These are phyloP conservation scores for Scalesia atractyloides DNA, from an alignment of 129 eudicot species.

Conservation along the genomic window DNA sequence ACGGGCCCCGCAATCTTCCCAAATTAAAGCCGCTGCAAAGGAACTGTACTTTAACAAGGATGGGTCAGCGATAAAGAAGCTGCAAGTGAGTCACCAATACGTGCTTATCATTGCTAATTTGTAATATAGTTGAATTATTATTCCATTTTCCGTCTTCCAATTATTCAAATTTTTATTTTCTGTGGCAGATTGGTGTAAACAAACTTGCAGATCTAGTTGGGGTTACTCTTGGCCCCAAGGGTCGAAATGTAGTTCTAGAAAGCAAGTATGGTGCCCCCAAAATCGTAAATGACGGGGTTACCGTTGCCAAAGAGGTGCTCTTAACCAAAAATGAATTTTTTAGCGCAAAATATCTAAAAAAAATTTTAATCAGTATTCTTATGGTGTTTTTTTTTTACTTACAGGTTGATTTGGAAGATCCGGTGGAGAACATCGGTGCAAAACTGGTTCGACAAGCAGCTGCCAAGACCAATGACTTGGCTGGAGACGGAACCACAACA, in stretches of 20 bases:
- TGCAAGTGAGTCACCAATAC: conserved; percentile 46
- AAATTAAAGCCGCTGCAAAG: conserved; percentile 65
- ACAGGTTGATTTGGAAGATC: conserved; percentile 32
- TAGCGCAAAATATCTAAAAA: neutral
- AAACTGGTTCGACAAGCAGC: conserved; percentile 93
- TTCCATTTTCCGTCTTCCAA: conserved; percentile 1
- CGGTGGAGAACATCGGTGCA: conserved; percentile 91
- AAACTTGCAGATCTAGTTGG: conserved; percentile 96
- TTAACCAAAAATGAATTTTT: neutral
- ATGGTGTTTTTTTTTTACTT: conserved; percentile 2
- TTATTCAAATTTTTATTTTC: neutral
- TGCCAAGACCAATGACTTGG: conserved; percentile 93
- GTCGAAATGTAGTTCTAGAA: conserved; percentile 89
- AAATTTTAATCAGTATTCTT: neutral
- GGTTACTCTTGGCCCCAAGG: conserved; percentile 97
- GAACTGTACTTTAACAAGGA: conserved; percentile 82
- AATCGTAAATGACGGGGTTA: conserved; percentile 93
- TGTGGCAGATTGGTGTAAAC: conserved; percentile 82
- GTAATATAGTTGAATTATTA: neutral
- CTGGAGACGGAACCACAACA: conserved; percentile 97
- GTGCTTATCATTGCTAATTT: neutral
- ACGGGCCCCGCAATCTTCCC: conserved; percentile 38
- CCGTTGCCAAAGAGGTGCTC: conserved; percentile 85
- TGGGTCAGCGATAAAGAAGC: conserved; percentile 67
- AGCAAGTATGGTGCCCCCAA: conserved; percentile 93